These are phyloP conservation scores for Fraxinus platypoda DNA, from an alignment of 305 asterid genomes.

Conservation along the genomic window DNA sequence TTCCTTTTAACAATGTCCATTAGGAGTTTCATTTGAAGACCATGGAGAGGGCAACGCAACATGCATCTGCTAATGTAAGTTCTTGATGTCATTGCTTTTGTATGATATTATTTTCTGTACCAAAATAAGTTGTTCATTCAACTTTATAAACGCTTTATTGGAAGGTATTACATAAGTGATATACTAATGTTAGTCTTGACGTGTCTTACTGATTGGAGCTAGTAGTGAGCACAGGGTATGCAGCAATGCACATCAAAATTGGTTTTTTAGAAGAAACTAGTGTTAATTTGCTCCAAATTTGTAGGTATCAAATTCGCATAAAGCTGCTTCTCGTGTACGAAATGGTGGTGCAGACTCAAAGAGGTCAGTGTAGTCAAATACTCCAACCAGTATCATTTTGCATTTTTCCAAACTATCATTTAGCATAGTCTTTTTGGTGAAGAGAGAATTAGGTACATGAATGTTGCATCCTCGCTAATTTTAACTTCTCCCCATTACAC, in stretches of 20 bases:
- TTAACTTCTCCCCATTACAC: neutral
- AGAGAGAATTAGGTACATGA: neutral
- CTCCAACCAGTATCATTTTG: neutral
- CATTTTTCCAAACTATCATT: neutral
- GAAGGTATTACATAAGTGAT: neutral
- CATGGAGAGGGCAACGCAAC: conserved; percentile 52
- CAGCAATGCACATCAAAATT: neutral
- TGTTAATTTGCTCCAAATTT: neutral
- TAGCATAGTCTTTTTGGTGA: neutral
- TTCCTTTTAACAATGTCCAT: conserved; percentile 10
- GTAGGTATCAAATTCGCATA: conserved; percentile 31
- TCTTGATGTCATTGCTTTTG: neutral
- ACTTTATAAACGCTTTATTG: neutral
- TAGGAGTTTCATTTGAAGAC: conserved; percentile 62
- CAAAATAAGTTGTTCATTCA: neutral
- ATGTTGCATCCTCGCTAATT: neutral
- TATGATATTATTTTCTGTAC: neutral
- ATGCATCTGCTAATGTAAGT: conserved; percentile 51
- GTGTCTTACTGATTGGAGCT: neutral
- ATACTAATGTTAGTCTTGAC: neutral
- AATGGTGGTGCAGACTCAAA: conserved; percentile 24
- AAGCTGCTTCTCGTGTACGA: conserved; percentile 20
- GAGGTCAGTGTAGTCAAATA: conserved; percentile 27
- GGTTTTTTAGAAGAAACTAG: neutral
- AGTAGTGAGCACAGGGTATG: neutral